Conservation (phyloP, 2,329 filamentous ascomycete species). For the Apiospora pterosperma region DNA sequence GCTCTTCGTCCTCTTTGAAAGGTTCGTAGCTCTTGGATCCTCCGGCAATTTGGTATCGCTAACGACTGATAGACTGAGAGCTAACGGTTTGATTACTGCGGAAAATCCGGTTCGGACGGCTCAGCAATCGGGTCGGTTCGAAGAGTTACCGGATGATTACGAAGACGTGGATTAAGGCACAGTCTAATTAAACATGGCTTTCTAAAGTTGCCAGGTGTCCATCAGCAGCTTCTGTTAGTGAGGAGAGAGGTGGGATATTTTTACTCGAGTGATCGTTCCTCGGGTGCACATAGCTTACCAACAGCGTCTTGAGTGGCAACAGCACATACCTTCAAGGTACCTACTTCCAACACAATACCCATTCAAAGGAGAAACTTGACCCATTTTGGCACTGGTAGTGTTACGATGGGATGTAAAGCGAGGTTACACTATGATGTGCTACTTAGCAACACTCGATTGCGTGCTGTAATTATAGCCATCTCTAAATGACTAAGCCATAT, state of each 20-base stretch:
- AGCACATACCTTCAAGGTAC: background rate
- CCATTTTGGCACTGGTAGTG: too few relatives aligned
- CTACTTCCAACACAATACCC: too few relatives aligned
- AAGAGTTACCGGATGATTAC: constrained; percentile 49
- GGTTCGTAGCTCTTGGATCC: constrained; percentile 32
- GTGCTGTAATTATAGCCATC: background rate
- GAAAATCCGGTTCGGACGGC: constrained; percentile 67
- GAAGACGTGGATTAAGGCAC: constrained; percentile 20
- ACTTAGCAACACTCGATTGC: background rate
- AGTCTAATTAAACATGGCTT: background rate
- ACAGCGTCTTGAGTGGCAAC: background rate
- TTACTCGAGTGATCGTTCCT: background rate
- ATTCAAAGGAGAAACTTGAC: too few relatives aligned
- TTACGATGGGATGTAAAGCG: too few relatives aligned
- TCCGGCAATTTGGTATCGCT: constrained; percentile 7
- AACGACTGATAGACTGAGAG: constrained; percentile 21
- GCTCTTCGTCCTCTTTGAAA: constrained; percentile 86
- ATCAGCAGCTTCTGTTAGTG: background rate
- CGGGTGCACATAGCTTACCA: background rate
- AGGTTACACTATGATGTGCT: too few relatives aligned
- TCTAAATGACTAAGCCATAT: background rate
- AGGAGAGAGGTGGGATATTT: background rate
- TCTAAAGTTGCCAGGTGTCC: background rate
- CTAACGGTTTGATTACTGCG: constrained; percentile 59
- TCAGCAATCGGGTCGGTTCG: constrained; percentile 59